Base-by-base conservation (phyloP, 257 asterid species). In the Nicotiana noctiflora region DNA sequence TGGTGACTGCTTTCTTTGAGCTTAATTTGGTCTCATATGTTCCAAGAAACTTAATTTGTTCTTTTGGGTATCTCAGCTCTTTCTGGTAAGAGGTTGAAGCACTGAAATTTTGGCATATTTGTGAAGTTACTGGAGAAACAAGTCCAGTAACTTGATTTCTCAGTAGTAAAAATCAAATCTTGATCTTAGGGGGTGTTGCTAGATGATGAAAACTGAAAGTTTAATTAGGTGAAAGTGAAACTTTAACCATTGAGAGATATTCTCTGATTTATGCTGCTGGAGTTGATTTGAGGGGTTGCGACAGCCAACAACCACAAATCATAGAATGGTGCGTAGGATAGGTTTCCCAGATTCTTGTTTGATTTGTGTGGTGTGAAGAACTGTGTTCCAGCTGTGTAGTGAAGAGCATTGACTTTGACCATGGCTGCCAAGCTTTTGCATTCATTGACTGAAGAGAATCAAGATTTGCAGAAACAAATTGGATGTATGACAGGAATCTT, bases 401-500 rank as follows among this genome's bases (percentile, higher is more conserved):
- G 59, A 46, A 46, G 78, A 72, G 18, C 1, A 46, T 72, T 74
- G 78, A 49, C 61, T 49, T 74, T 74, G 79, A 74, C 87, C 18
- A 94, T 93, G 98, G 98, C 98, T 52, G 95, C 97, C 61, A 94
- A 90, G 84, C 87, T 93, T 60, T 86, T 94, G 61, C 98, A 91
- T 84, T 89, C 98, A 74, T 82, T 94, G 85, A 88, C 95, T 40
- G 98, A 94, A 84, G 98, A 93, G 10, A 90, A 90, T 62, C 88
- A 91, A 31, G 98, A 94, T 81, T 82, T 94, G 88, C 94, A 92
- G 81, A 94, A 91, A 88, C 98, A 94, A 81, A 90, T 94, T 25
- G 98, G 98, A 63, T 94, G 98, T 86, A 94, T 94, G 96, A 90
- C 93, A 4, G 97, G 98, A 62, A 87, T 94, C 40, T 90, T 93